Conservation (phyloP, 352 stramenopile genomes). For the Globisporangium emineosum region DNA sequence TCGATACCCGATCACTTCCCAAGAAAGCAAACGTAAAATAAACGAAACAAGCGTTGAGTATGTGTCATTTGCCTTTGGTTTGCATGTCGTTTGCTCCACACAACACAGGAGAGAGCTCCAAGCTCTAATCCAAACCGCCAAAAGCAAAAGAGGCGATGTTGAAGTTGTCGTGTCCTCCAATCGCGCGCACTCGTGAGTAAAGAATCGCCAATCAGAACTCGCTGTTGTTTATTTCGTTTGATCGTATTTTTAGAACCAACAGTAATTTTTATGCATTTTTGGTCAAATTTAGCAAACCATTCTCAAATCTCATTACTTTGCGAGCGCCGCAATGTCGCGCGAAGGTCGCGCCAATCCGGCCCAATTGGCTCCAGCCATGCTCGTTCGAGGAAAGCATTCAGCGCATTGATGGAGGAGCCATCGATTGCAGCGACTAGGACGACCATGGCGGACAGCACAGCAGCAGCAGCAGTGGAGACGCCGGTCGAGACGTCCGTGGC, state of each 20-base stretch:
- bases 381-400: not conserved
- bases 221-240: too few relatives aligned
- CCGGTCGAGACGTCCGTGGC: not conserved
- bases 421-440: not conserved
- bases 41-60: not conserved
- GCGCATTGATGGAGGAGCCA: not conserved
- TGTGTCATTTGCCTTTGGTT: too few relatives aligned
- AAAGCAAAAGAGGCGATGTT: too few relatives aligned
- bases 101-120: too few relatives aligned
- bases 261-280: too few relatives aligned
- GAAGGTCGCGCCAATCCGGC: not conserved
- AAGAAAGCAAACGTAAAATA: not conserved
- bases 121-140: too few relatives aligned
- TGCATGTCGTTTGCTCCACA: too few relatives aligned
- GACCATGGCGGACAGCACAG: slow-evolving; percentile 1
- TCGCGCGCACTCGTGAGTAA: not conserved
- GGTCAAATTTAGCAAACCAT: not conserved
- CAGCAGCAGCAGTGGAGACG: not conserved
- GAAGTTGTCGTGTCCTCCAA: not conserved
- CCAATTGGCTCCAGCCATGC: not conserved
- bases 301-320: not conserved
- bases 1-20: not conserved
- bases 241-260: too few relatives aligned
- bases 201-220: not conserved
- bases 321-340: not conserved